phyloP scores from a whole-genome alignment of 2,329 filamentous ascomycete species.

The Trichoderma sp. region DNA sequence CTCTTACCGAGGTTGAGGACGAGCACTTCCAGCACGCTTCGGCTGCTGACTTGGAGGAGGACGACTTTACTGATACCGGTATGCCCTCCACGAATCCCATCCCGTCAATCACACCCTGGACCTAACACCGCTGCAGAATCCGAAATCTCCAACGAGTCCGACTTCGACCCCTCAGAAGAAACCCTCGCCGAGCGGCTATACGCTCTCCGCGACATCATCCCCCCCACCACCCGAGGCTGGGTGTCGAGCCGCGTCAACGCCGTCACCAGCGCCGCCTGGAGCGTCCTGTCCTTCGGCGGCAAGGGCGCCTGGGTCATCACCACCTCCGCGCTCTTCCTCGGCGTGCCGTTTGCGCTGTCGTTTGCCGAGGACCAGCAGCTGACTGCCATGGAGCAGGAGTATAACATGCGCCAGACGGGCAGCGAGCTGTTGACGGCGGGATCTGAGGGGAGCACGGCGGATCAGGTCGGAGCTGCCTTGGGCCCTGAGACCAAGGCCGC shows the following conservation, averaged over 20 bases:
- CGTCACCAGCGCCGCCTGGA: slow-evolving; percentile 49
- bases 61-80: slow-evolving; percentile 95
- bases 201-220: slow-evolving; percentile 73
- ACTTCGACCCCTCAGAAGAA: slow-evolving; percentile 60
- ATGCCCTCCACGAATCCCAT: slow-evolving; percentile 32
- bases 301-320: slow-evolving; percentile 89
- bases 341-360: slow-evolving; percentile 89
- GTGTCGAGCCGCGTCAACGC: slow-evolving; percentile 61
- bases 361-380: slow-evolving; percentile 96
- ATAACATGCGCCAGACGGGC: slow-evolving; percentile 90
- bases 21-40: slow-evolving; percentile 82
- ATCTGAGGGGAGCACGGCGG: slow-evolving; percentile 44
- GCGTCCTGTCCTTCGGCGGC: slow-evolving; percentile 68
- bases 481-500: slow-evolving; percentile 47
- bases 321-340: slow-evolving; percentile 84
- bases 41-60: slow-evolving; percentile 74
- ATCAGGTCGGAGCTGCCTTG: slow-evolving; percentile 51
- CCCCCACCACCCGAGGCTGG: slow-evolving; percentile 67
- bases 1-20: slow-evolving; percentile 94
- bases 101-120: neutral
- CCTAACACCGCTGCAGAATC: slow-evolving; percentile 56
- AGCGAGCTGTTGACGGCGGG: slow-evolving; percentile 64
- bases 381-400: slow-evolving; percentile 96
- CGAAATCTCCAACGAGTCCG: slow-evolving; percentile 78
- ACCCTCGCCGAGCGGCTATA: slow-evolving; percentile 66